Conservation (phyloP, 495 filamentous ascomycete genomes). For the Penicillium subrubescens region DNA sequence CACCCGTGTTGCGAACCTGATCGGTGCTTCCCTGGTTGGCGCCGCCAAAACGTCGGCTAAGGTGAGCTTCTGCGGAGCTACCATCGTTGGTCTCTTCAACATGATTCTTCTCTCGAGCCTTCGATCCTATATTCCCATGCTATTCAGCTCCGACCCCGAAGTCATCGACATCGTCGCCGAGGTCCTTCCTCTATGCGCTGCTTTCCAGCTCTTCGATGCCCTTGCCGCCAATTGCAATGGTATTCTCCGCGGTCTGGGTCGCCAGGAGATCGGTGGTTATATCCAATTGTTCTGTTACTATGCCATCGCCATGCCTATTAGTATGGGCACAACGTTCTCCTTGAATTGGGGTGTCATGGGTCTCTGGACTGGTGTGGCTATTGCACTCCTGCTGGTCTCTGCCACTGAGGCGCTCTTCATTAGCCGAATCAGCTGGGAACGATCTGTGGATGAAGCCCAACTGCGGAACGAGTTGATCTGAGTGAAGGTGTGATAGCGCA, state of each 20-base stretch:
- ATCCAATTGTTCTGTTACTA: slow-evolving; percentile 87
- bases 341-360: slow-evolving; percentile 73
- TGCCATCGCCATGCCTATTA: slow-evolving; percentile 79
- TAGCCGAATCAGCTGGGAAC: slow-evolving; percentile 67
- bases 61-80: slow-evolving; percentile 65
- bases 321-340: slow-evolving; percentile 72
- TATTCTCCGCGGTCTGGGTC: slow-evolving; percentile 77
- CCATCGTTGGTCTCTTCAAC: slow-evolving; percentile 76
- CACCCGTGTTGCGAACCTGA: slow-evolving; percentile 66
- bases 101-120: slow-evolving; percentile 63
- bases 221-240: slow-evolving; percentile 79
- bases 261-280: slow-evolving; percentile 87
- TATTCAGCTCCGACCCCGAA: slow-evolving; percentile 80
- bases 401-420: slow-evolving; percentile 68
- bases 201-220: slow-evolving; percentile 88
- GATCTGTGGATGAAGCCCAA: slow-evolving; percentile 72
- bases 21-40: slow-evolving; percentile 68
- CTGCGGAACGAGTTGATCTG: slow-evolving; percentile 63
- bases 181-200: slow-evolving; percentile 75
- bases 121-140: slow-evolving; percentile 67
- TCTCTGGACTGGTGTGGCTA: slow-evolving; percentile 79
- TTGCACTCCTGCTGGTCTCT: slow-evolving; percentile 67
- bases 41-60: slow-evolving; percentile 71
- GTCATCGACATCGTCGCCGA: slow-evolving; percentile 74
- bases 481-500: slow-evolving; percentile 6